phyloP scores from a whole-genome alignment of 2,329 filamentous ascomycete species.

The Thermothelomyces thermophilus region DNA sequence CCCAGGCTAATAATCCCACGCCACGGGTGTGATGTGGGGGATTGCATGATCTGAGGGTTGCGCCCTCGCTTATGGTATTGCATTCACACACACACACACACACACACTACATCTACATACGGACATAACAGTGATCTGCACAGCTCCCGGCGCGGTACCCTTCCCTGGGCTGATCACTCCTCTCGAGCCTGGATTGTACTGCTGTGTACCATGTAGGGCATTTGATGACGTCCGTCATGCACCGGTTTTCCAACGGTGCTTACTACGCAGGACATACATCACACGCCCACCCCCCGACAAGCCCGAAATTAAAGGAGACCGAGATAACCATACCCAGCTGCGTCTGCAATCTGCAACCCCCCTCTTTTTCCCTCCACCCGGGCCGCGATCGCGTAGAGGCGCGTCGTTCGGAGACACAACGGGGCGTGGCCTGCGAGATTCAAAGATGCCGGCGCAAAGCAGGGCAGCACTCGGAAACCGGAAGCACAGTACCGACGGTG shows the following conservation, averaged over 20 bases:
- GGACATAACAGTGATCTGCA: background rate
- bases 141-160: background rate
- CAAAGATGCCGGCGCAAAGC: background rate
- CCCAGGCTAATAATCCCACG: too few species aligned
- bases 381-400: constrained; percentile 5
- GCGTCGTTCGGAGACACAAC: background rate
- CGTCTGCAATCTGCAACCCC: too few species aligned
- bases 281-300: background rate
- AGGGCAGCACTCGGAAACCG: background rate
- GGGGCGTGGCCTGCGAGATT: background rate
- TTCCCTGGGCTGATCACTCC: constrained; percentile 7
- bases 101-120: too few species aligned
- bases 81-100: too few species aligned
- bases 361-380: too few species aligned
- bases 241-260: background rate
- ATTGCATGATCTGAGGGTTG: too few species aligned
- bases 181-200: background rate
- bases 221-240: background rate
- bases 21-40: too few species aligned
- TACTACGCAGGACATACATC: too few species aligned
- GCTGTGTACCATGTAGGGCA: background rate
- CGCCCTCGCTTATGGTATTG: too few species aligned
- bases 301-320: constrained; percentile 16
- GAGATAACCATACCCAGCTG: constrained; percentile 3
- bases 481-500: constrained; percentile 5